phyloP scores from a whole-genome alignment of 139 green algal species.

The Axilococcus clingmanii region DNA sequence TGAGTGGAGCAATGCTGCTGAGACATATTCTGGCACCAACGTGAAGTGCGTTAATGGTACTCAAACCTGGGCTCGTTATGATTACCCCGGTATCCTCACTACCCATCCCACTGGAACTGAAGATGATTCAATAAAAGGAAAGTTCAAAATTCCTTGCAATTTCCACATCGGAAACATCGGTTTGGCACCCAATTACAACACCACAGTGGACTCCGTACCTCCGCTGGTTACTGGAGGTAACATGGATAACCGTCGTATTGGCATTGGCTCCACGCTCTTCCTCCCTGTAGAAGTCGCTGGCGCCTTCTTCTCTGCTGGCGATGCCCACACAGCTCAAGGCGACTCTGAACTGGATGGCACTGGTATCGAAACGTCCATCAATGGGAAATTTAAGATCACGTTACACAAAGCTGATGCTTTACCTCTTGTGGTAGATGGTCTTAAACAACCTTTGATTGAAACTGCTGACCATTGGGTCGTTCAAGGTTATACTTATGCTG shows the following conservation, averaged over 20 bases:
- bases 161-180: constrained; percentile 63
- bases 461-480: constrained; percentile 9
- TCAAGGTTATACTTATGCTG: constrained; percentile 50
- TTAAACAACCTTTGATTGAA: constrained; percentile 11
- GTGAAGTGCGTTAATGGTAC: constrained; percentile 31
- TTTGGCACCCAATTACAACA: constrained; percentile 23
- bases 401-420: constrained; percentile 42
- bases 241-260: constrained; percentile 51
- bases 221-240: constrained; percentile 43
- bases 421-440: constrained; percentile 15
- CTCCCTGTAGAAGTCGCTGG: constrained; percentile 49
- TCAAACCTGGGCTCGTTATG: constrained; percentile 40
- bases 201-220: constrained; percentile 34
- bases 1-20: constrained; percentile 6
- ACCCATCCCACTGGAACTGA: constrained; percentile 50
- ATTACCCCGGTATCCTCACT: constrained; percentile 45
- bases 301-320: constrained; percentile 50
- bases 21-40: constrained; percentile 2
- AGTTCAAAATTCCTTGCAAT: constrained; percentile 51
- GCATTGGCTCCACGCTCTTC: constrained; percentile 48
- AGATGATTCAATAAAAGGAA: constrained; percentile 40
- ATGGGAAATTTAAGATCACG: constrained; percentile 48
- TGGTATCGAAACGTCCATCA: constrained; percentile 58
- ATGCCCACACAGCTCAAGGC: constrained; percentile 50
- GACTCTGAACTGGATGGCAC: constrained; percentile 54